A percentile compares a stretch with the other conserved stretches of the same genome.
These are phyloP conservation scores for Alternaria sp. DNA, from an alignment of 2,329 filamentous ascomycete species.

Conservation along the genomic window DNA sequence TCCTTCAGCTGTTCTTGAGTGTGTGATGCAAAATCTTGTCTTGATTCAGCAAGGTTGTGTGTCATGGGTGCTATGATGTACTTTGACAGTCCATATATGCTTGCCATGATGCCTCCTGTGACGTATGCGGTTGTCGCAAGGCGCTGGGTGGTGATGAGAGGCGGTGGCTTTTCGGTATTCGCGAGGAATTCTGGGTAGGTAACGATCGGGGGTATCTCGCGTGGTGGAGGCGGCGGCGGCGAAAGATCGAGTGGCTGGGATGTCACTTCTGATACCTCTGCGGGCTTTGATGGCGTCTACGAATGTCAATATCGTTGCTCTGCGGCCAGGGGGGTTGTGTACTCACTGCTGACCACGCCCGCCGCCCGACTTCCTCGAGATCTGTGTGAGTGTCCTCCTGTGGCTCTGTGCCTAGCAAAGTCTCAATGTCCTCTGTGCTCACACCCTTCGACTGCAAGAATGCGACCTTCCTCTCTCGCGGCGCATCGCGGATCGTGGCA, in stretches of 20 bases:
- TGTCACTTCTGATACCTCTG: constrained; percentile 19
- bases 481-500: constrained; percentile 72
- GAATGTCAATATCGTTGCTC: constrained; percentile 16
- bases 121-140: constrained; percentile 66
- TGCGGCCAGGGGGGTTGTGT: background rate
- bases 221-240: constrained; percentile 27
- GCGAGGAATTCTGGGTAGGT: constrained; percentile 73
- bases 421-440: constrained; percentile 70
- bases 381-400: constrained; percentile 22
- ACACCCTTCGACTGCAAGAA: constrained; percentile 84
- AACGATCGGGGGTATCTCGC: constrained; percentile 67
- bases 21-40: constrained; percentile 65
- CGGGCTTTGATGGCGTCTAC: constrained; percentile 29
- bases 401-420: constrained; percentile 60
- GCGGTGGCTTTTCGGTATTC: constrained; percentile 65
- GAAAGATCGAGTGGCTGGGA: constrained; percentile 50
- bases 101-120: constrained; percentile 63
- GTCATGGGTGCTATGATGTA: constrained; percentile 72
- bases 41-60: constrained; percentile 60
- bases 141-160: constrained; percentile 65
- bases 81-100: constrained; percentile 74
- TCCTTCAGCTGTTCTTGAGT: constrained; percentile 61
- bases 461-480: constrained; percentile 74
- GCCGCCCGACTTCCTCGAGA: constrained; percentile 33
- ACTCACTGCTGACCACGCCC: constrained; percentile 42